Base-by-base conservation (phyloP, 129 eudicot species). In the Pseudognaphalium luteoalbum region DNA sequence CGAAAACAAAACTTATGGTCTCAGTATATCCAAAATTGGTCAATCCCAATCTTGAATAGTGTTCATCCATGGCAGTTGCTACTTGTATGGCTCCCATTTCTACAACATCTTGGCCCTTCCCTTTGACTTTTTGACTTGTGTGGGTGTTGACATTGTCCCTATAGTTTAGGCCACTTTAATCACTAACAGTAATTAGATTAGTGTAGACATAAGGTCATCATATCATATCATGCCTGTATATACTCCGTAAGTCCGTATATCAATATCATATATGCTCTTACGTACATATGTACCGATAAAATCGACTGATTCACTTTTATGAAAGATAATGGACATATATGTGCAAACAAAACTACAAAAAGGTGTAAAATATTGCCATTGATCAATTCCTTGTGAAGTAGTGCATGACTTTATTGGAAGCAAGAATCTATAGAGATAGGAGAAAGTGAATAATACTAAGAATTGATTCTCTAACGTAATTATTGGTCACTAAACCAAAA, bases 1-100 rank as follows among this genome's bases (percentile, higher is more conserved):
- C n/a, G n/a, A 52, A 73, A 80, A 73, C 66, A 73, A 65, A 66
- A 57, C 70, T 66, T 74, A 80, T 80, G 83, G 83, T 67, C 54
- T 39, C 50, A 57, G 54, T 73, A 28, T 61, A 42, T 67, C 83
- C 56, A 5, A 59, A 59, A 42, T 39, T 78, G 56, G 54, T 58
- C 76, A 68, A 37, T 56, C 70, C 70, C 37, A 80, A 73, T 73
- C 79, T 52, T 58, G 17, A 67, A 73, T 67, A 73, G 79, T 73
- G 20, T 66, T 74, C 54, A 56, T 73, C 33, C 41, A 65, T 34
- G 19, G 63, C 42, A 39, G 64, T 66, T 58, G 83, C 64, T 73
- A 73, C 30, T 56, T 66, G 75, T 80, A 56, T 73, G 83, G 83
- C 79, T 73, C 79, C 75, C 75, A 57, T 73, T 80, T 73, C 12